Evolutionary conservation across 2,329 filamentous ascomycete genomes (phyloP).

Genomic region (Pochonia chlamydosporia): DNA sequence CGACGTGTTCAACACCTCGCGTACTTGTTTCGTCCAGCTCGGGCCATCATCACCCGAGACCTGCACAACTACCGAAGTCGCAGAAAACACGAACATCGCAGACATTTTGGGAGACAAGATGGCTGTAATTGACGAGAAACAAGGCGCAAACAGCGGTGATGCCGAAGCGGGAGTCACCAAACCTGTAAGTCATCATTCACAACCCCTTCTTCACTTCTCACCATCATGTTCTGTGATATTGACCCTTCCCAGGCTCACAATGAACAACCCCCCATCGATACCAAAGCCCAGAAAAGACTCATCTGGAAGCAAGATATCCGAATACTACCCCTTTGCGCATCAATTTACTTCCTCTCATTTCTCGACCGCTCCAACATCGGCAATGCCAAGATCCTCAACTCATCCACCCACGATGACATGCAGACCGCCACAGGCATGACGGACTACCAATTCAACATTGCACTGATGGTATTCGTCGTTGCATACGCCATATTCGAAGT

Average conservation of each 20-base stretch:
- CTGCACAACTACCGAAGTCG: no score
- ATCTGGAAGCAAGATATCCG: conserved; percentile 55
- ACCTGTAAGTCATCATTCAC: background rate
- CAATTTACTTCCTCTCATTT: conserved; percentile 62
- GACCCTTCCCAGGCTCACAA: background rate
- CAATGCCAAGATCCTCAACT: conserved; percentile 62
- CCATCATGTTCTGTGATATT: no score
- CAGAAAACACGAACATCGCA: background rate
- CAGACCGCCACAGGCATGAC: conserved; percentile 57
- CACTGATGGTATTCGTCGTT: conserved; percentile 56
- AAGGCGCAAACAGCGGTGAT: background rate
- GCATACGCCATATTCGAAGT: conserved; percentile 58
- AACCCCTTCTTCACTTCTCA: background rate
- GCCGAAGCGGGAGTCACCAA: background rate
- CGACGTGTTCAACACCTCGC: background rate
- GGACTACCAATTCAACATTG: conserved; percentile 52
- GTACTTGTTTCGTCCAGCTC: no score
- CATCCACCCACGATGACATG: conserved; percentile 54
- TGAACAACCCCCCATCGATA: background rate
- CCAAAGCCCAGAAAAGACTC: conserved; percentile 28
- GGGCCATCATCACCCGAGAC: no score
- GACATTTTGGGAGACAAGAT: background rate
- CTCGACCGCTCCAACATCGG: conserved; percentile 65
- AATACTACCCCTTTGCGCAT: conserved; percentile 57
- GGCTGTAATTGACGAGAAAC: background rate